Evolutionary conservation across 108 stramenopile genomes (phyloP).

Genomic region (Skeletonema potamos): DNA sequence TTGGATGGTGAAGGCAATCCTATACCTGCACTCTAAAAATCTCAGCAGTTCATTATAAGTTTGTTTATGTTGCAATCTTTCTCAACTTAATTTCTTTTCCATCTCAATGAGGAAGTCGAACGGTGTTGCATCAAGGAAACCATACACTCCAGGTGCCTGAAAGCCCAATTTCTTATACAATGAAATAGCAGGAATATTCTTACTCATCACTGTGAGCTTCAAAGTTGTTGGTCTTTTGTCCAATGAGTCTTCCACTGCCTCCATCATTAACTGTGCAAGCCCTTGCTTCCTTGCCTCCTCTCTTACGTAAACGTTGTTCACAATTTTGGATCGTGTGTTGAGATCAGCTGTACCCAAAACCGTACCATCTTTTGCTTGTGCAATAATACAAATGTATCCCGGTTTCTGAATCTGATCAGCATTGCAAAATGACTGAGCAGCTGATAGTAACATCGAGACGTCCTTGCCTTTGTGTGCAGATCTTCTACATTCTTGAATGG

Average conservation of each 20-base stretch:
- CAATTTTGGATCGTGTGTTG: conserved; percentile 12
- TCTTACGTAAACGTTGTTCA: conserved; percentile 42
- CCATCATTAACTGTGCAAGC: conserved; percentile 37
- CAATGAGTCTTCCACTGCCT: conserved; percentile 18
- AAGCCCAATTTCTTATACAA: conserved; percentile 41
- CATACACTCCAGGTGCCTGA: conserved; percentile 27
- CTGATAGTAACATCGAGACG: conserved; percentile 8
- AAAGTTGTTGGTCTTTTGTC: conserved; percentile 14
- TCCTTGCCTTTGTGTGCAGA: conserved; percentile 15
- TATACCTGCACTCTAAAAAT: background rate
- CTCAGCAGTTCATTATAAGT: background rate
- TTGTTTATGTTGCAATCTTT: background rate
- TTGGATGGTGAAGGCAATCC: conserved; percentile 41
- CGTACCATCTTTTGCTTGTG: conserved; percentile 2
- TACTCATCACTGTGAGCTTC: conserved; percentile 32
- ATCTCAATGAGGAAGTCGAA: conserved; percentile 45
- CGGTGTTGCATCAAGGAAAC: conserved; percentile 16
- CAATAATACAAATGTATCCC: conserved; percentile 31
- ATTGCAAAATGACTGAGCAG: conserved; percentile 44
- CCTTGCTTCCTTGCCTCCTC: conserved; percentile 38
- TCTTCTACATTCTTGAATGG: conserved; percentile 36
- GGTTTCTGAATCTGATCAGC: conserved; percentile 39
- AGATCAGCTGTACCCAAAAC: conserved; percentile 42
- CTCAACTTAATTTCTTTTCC: conserved; percentile 30
- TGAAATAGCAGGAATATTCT: conserved; percentile 30